Percentiles rank a stretch among this genome's conserved stretches.
Conservation (phyloP, 768 basidiomycete genomes). For the Xerocomus potaroensis region DNA sequence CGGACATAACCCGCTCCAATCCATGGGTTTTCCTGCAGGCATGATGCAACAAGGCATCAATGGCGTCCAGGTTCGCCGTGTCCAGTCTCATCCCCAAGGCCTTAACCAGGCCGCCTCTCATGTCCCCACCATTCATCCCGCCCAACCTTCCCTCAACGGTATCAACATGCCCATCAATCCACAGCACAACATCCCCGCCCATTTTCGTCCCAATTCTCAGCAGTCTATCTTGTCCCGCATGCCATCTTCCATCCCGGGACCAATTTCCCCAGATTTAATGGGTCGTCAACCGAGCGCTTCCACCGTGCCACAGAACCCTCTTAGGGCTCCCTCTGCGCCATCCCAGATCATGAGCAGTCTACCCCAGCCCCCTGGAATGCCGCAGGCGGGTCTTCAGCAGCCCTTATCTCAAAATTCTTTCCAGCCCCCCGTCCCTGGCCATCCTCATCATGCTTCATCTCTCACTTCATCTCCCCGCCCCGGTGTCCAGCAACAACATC, state of each 20-base stretch:
- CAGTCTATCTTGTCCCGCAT: constrained; percentile 32
- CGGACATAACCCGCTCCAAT: constrained; percentile 36
- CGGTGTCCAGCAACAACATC: constrained; percentile 25
- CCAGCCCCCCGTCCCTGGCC: constrained; percentile 21
- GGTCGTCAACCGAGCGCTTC: constrained; percentile 37
- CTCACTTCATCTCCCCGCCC: constrained; percentile 31
- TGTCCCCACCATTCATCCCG: constrained; percentile 33
- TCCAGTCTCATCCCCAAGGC: constrained; percentile 53
- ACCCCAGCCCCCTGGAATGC: constrained; percentile 32
- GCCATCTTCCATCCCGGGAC: constrained; percentile 30
- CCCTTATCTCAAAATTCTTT: constrained; percentile 31
- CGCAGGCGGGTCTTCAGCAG: constrained; percentile 28
- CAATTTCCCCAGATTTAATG: constrained; percentile 44
- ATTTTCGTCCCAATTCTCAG: constrained; percentile 35
- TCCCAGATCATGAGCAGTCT: constrained; percentile 47
- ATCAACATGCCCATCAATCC: constrained; percentile 45
- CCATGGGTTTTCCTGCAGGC: constrained; percentile 39
- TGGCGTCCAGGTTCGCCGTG: constrained; percentile 44
- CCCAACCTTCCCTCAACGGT: constrained; percentile 32
- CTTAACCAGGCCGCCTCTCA: constrained; percentile 37
- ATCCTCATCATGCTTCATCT: constrained; percentile 29
- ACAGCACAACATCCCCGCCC: constrained; percentile 38
- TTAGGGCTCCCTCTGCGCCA: constrained; percentile 42
- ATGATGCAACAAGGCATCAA: constrained; percentile 40
- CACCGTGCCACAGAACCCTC: constrained; percentile 40